Evolutionary conservation across 202 grass and related monocot genomes (phyloP).

Genomic region (Elaeis oleifera): DNA sequence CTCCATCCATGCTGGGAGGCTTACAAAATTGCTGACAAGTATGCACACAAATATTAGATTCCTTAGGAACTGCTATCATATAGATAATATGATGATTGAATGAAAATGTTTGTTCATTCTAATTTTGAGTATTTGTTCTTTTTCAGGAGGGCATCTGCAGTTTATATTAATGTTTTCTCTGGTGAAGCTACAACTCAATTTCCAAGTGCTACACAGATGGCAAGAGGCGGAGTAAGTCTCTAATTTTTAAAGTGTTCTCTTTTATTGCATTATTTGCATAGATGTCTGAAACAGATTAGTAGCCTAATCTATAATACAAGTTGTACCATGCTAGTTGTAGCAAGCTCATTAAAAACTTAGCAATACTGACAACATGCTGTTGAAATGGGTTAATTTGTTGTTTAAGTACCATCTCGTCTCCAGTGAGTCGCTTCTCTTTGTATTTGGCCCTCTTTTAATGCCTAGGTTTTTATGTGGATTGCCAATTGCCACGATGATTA

Average conservation of each 20-base stretch:
- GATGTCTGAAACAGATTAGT: too few relatives aligned
- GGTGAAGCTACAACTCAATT: constrained; percentile 67
- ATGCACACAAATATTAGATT: constrained; percentile 20
- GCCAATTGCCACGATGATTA: too few relatives aligned
- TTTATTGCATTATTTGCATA: too few relatives aligned
- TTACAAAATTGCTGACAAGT: constrained; percentile 70
- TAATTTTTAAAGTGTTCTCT: not conserved
- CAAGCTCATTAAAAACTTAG: too few relatives aligned
- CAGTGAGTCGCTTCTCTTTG: too few relatives aligned
- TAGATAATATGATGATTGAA: not conserved
- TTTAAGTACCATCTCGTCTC: too few relatives aligned
- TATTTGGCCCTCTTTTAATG: too few relatives aligned
- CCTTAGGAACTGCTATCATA: not conserved
- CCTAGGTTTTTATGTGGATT: too few relatives aligned
- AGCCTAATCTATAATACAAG: too few relatives aligned
- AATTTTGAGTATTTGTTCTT: not conserved
- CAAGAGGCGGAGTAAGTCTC: constrained; percentile 70
- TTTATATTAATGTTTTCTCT: constrained; percentile 81
- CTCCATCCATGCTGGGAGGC: constrained; percentile 81
- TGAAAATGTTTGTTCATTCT: not conserved
- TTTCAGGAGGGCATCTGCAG: constrained; percentile 53
- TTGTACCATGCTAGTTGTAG: too few relatives aligned
- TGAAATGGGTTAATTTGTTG: too few relatives aligned
- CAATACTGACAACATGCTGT: too few relatives aligned
- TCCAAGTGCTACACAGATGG: constrained; percentile 50